Evolutionary conservation across 2,329 filamentous ascomycete species (phyloP), one percentile per base, ranked within the genome.

Genomic region (Fusarium continuum): DNA sequence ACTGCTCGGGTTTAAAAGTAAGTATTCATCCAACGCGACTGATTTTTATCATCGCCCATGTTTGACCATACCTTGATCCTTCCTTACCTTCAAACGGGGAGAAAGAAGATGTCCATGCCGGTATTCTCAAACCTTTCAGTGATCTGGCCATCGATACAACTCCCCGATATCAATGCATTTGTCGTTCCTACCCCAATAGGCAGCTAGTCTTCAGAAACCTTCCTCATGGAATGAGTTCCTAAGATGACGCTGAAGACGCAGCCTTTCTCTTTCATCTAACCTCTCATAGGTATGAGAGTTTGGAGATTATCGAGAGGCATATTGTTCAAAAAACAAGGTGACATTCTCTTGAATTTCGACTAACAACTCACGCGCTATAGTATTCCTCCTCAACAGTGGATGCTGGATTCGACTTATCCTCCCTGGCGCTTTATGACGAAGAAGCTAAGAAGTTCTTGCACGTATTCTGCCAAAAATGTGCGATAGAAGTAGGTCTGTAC

Each of bases 111-210:
- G 85, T 78, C 82, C 83, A 80, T 76, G 77, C 80, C 80, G 75
- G 79, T 76, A 59, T 54, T 68, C 57, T 63, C 55, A 66, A 49
- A 75, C 78, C 77, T 41, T 70, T 77, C 79, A 79, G 74, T 89
- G 84, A 80, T 78, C 72, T 83, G 82, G 80, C 77, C 82, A 87
- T 82, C 86, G 87, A 89, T 90, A 89, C 87, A 86, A 84, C 78
- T 85, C 82, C 85, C 87, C 87, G 71, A 90, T 68, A 90, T 74
- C 57, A 78, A 85, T 45, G 64, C 58, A 49, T 64, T 49, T 54
- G 65, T 72, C 65, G 59, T 69, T 51, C 66, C 67, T 61, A 55
- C 43, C 8, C 29, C 38, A 39, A 52, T 70, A 70, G 68, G 67
- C 66, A 65, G 64, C 53, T 23, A 54, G 45, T 36, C 23, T 60